Percentiles rank a stretch among this genome's conserved stretches.
These are phyloP conservation scores for Chrysanthemum lavandulifolium DNA, from an alignment of 129 eudicot species.

Conservation along the genomic window DNA sequence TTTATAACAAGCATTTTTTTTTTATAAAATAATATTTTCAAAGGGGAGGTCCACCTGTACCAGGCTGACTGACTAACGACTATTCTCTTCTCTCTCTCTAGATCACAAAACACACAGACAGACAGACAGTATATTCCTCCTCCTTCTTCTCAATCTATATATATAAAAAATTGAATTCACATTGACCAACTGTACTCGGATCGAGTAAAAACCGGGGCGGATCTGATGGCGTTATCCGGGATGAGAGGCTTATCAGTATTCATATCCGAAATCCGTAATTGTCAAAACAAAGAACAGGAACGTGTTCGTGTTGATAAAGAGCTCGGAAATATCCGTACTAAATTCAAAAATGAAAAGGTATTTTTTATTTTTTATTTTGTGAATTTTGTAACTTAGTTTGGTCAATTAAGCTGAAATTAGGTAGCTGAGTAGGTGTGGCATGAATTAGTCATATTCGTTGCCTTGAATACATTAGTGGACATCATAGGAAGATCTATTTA, in stretches of 20 bases:
- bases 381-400: slow-evolving; percentile 24
- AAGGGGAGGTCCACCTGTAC: no score
- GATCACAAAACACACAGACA: no score
- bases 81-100: no score
- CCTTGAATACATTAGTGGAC: no score
- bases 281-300: slow-evolving; percentile 94
- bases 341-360: slow-evolving; percentile 91
- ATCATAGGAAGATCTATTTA: no score
- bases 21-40: no score
- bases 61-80: no score
- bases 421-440: slow-evolving; percentile 9
- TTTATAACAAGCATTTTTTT: no score
- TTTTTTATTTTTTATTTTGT: slow-evolving; percentile 4
- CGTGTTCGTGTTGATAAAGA: slow-evolving; percentile 97
- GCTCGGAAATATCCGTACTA: slow-evolving; percentile 86
- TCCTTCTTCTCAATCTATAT: no score
- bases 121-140: no score
- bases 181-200: no score
- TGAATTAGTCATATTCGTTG: neutral
- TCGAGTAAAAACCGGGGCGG: neutral
- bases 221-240: slow-evolving; percentile 88
- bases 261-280: slow-evolving; percentile 94
- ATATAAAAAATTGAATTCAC: no score
- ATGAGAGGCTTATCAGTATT: slow-evolving; percentile 98
- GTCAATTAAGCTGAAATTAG: slow-evolving; percentile 5